These are phyloP conservation scores for Boletus subparvulus DNA, from an alignment of 768 basidiomycete genomes.

Conservation along the genomic window DNA sequence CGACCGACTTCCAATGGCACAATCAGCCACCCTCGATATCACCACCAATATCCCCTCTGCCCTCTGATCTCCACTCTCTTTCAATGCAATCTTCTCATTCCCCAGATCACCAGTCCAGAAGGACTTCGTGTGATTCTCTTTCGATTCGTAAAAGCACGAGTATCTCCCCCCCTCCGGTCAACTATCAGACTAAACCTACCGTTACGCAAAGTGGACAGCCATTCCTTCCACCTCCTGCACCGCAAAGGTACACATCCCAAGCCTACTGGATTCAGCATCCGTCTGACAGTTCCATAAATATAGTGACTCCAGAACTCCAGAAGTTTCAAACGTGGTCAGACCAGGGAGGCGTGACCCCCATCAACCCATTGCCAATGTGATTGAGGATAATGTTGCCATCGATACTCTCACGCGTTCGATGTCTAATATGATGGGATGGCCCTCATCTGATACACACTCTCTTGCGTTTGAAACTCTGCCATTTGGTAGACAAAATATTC, in stretches of 20 bases:
- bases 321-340: background rate
- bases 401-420: conserved; percentile 9
- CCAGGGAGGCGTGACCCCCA: background rate
- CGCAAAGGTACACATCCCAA: conserved; percentile 10
- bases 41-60: background rate
- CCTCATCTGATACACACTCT: background rate
- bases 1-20: background rate
- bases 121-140: background rate
- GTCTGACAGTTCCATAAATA: conserved; percentile 6
- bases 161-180: conserved; percentile 1
- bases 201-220: background rate
- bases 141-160: background rate
- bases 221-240: background rate
- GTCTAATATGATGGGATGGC: conserved; percentile 5
- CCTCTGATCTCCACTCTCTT: background rate
- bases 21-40: background rate
- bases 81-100: background rate
- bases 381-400: background rate
- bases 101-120: background rate
- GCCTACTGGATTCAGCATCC: background rate
- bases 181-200: conserved; percentile 9
- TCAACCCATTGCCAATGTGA: background rate
- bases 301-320: background rate
- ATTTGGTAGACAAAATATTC: background rate
- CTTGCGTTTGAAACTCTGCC: conserved; percentile 3